These are phyloP conservation scores for Coccomyxa sp. DNA, from an alignment of 139 green algal species.

Conservation along the genomic window DNA sequence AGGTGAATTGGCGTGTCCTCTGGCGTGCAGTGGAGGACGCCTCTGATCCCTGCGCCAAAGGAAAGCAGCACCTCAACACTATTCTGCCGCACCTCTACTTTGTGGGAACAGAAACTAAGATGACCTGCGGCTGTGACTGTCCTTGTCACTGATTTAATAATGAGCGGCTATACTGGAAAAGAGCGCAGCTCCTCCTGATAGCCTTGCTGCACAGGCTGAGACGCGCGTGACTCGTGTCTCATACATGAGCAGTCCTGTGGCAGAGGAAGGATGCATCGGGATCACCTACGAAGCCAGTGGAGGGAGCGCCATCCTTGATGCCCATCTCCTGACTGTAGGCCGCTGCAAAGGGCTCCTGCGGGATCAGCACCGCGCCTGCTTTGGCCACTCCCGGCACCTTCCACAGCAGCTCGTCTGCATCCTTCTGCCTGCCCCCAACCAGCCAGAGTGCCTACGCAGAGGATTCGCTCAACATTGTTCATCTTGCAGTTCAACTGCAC, in stretches of 20 bases:
- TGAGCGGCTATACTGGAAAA: not conserved
- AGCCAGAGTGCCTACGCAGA: conserved; percentile 1
- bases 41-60: not conserved
- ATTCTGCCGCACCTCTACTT: not conserved
- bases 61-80: not conserved
- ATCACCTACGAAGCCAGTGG: conserved; percentile 4
- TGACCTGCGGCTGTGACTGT: not conserved
- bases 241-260: not conserved
- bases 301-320: not conserved
- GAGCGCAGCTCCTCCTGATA: not conserved
- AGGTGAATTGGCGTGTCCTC: not conserved
- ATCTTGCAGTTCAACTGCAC: not conserved
- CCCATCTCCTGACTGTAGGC: not conserved
- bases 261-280: not conserved
- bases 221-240: not conserved
- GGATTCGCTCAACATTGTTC: not conserved
- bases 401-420: not conserved
- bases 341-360: not conserved
- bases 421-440: conserved; percentile 2
- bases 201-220: not conserved
- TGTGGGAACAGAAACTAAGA: not conserved
- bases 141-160: not conserved
- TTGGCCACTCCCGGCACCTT: not conserved
- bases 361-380: not conserved
- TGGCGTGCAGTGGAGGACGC: not conserved